These are phyloP conservation scores for Pseudopithomyces maydicus DNA, from an alignment of 2,329 filamentous ascomycete genomes.

Conservation along the genomic window DNA sequence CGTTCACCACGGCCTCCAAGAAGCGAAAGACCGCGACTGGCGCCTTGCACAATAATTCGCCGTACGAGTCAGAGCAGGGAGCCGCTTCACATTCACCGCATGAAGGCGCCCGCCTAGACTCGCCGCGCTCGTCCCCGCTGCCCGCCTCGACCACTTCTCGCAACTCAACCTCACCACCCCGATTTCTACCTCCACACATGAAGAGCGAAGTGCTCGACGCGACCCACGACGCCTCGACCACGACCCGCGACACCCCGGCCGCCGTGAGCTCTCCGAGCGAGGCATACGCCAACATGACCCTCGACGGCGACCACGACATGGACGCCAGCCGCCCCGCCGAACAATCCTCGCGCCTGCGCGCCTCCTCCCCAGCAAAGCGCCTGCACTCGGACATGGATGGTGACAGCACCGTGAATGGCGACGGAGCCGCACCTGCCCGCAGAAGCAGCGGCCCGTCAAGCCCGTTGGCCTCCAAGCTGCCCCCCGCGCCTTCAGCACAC, in stretches of 20 bases:
- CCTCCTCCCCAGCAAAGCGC: slow-evolving; percentile 61
- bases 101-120: slow-evolving; percentile 36
- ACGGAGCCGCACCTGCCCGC: slow-evolving; percentile 21
- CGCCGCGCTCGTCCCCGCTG: slow-evolving; percentile 45
- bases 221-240: slow-evolving; percentile 26
- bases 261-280: slow-evolving; percentile 56
- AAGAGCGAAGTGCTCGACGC: slow-evolving; percentile 56
- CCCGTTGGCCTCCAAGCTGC: slow-evolving; percentile 32
- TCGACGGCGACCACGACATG: slow-evolving; percentile 48
- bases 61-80: slow-evolving; percentile 8
- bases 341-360: slow-evolving; percentile 42
- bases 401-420: slow-evolving; percentile 45
- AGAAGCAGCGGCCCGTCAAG: slow-evolving; percentile 31
- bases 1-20: slow-evolving; percentile 51
- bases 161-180: slow-evolving; percentile 45
- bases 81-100: slow-evolving; percentile 35
- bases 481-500: slow-evolving; percentile 27
- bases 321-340: slow-evolving; percentile 29
- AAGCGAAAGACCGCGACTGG: slow-evolving; percentile 53
- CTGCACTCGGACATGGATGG: slow-evolving; percentile 62
- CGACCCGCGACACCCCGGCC: slow-evolving; percentile 40
- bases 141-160: slow-evolving; percentile 25
- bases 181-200: slow-evolving; percentile 62
- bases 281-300: slow-evolving; percentile 58
- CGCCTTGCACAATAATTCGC: slow-evolving; percentile 20